Conservation (phyloP, 164 flowering plant species). For the Annona squamosa region DNA sequence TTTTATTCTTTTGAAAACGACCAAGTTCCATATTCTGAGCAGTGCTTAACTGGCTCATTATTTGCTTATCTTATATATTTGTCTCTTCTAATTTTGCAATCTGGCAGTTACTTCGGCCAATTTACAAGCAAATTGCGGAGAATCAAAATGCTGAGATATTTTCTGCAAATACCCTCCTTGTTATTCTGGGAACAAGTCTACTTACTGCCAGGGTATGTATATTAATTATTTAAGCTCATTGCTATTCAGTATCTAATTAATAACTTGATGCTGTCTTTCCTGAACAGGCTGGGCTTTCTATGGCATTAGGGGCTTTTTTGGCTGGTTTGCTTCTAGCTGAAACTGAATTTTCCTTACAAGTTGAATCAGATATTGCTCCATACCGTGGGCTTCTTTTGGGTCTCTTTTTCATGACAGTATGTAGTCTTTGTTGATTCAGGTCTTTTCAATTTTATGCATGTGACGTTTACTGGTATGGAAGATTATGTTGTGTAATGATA, state of each 20-base stretch:
- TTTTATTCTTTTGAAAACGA: background rate
- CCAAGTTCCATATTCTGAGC: background rate
- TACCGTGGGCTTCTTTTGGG: slow-evolving; percentile 98
- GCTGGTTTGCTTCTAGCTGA: slow-evolving; percentile 99
- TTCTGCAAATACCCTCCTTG: slow-evolving; percentile 95
- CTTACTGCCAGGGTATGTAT: slow-evolving; percentile 90
- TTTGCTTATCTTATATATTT: background rate
- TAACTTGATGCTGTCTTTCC: slow-evolving; percentile 6
- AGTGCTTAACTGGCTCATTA: background rate
- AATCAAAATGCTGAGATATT: slow-evolving; percentile 98
- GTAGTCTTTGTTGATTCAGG: slow-evolving; percentile 6
- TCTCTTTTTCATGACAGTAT: slow-evolving; percentile 99
- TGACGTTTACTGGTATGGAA: background rate
- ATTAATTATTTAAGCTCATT: slow-evolving; percentile 8
- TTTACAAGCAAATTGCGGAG: slow-evolving; percentile 96
- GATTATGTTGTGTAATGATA: background rate
- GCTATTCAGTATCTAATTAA: slow-evolving; percentile 3
- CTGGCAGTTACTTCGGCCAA: slow-evolving; percentile 91
- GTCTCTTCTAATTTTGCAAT: slow-evolving; percentile 5
- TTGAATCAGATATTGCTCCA: slow-evolving; percentile 99
- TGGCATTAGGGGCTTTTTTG: slow-evolving; percentile 99
- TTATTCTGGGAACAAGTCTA: slow-evolving; percentile 94
- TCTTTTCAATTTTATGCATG: background rate
- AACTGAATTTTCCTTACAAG: slow-evolving; percentile 97
- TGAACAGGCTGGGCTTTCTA: slow-evolving; percentile 95